Evolutionary conservation across 345 rosid genomes (phyloP), one percentile per base, ranked within the genome.

Genomic region (Luvunga scandens): DNA sequence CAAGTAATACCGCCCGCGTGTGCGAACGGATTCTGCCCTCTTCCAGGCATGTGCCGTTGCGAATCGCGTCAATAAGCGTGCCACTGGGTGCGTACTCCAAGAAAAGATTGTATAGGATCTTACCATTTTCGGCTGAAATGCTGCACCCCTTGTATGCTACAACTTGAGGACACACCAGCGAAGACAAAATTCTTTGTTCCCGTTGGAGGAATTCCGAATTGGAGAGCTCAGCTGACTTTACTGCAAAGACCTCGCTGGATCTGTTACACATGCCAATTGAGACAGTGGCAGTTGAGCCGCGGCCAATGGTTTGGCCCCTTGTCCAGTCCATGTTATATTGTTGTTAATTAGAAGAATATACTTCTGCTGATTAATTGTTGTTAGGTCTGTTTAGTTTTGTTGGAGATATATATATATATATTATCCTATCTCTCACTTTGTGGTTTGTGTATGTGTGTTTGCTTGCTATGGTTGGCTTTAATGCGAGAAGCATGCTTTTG

Each of bases 71-170:
- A 9, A 55, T 21, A 48, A 95, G 74, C 24, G 94, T 83, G n/a
- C 97, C 99, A 5, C 78, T 72, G 28, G 89, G 82, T 4, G 94
- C 94, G 61, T 88, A 90, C 71, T 95, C 98, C 85, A 93, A 72
- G 75, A 88, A 73, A 69, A 93, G 79, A 77, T 95, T 95, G 82
- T 87, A 91, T 0, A 84, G 6, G 2, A 82, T 62, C 86, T 79
- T 81, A 28, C 91, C 97, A 33, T 82, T 82, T 66, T 91, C 96
- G 5, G 4, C 77, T 2, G 91, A 89, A 75, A 85, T 75, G 56
- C 85, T 86, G 66, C 80, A 80, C 66, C 99, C 99, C 64, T 84
- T 87, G 85, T 89, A 93, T 14, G 85, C 86, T 66, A 93, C 87
- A 66, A 93, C 81, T 38, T 90, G 85, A 1, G 97, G 93, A 73